Evolutionary conservation across 257 asterid species (phyloP), one percentile per base, ranked within the genome.

Genomic region (Gentiana straminea): DNA sequence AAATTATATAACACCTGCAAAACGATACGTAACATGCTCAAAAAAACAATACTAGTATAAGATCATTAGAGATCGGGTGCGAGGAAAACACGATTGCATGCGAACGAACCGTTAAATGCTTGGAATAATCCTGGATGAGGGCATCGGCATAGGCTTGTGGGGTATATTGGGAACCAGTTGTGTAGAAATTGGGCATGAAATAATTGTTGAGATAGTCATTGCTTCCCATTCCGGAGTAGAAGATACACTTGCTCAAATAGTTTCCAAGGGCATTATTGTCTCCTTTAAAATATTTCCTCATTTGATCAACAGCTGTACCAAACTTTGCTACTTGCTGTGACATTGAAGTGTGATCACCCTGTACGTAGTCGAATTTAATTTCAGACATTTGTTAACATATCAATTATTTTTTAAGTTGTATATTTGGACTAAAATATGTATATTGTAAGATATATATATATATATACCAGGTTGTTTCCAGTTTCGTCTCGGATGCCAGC

Each of bases 121-220:
- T 68, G 10, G 81, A 61, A 54, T 89, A 89, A 52, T 86, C 97
- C 11, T 73, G 85, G 63, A 89, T 60, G 60, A 89, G 97, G 44
- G 94, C 78, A 63, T 76, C 73, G 33, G 95, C 94, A 58, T 81
- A 86, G 44, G 86, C 74, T 62, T 59, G 65, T 4, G 95, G 92
- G 52, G 87, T 86, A 71, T 63, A 89, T 7, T 66, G 66, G 35
- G 80, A 59, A 10, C 68, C 55, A 6, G 94, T 86, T 4, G 92
- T 61, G 63, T 89, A 89, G 65, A 76, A 89, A 56, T 78, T 79
- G 8, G 67, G 53, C 97, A 89, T 89, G 80, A 86, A 86, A 49
- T 89, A 89, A 51, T 89, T 89, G 86, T 89, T 89, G 68, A 83
- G 89, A 58, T 89, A 86, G 73, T 89, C 97, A 68, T 89, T 86